A percentile compares a stretch with the other conserved stretches of the same genome.
These are phyloP conservation scores for Leccinum olivaceopallidum DNA, from an alignment of 768 basidiomycete species.

Conservation along the genomic window DNA sequence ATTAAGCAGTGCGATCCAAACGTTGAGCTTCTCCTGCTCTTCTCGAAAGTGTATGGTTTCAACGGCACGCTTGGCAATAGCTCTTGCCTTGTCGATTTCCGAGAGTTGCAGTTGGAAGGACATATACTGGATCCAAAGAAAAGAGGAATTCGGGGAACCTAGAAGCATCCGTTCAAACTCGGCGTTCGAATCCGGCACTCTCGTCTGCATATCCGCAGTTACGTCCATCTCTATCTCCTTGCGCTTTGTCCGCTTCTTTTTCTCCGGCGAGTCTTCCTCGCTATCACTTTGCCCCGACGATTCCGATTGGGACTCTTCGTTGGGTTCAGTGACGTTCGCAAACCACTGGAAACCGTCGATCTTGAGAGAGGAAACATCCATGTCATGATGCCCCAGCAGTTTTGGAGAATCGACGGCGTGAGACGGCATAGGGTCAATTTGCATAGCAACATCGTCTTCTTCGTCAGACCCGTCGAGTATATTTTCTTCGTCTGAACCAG, in stretches of 20 bases:
- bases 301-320: constrained; percentile 41
- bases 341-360: constrained; percentile 78
- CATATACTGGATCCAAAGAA: constrained; percentile 99
- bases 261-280: constrained; percentile 42
- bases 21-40: constrained; percentile 93
- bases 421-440: constrained; percentile 7
- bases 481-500: constrained; percentile 24
- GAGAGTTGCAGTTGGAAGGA: constrained; percentile 97
- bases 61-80: constrained; percentile 82
- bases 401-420: background rate
- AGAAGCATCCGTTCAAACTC: constrained; percentile 95
- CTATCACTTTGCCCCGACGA: constrained; percentile 45
- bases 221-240: constrained; percentile 76
- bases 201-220: constrained; percentile 86
- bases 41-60: constrained; percentile 85
- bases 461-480: constrained; percentile 12
- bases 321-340: constrained; percentile 36
- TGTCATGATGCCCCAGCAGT: background rate
- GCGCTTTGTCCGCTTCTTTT: constrained; percentile 66
- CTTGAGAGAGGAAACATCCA: constrained; percentile 41
- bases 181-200: constrained; percentile 83
- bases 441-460: constrained; percentile 23
- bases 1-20: constrained; percentile 97
- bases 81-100: constrained; percentile 92
- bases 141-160: constrained; percentile 95